Percentiles rank a stretch among this genome's conserved stretches.
Conservation (phyloP, 306 rosid genomes). For the Bauhinia variegata region DNA sequence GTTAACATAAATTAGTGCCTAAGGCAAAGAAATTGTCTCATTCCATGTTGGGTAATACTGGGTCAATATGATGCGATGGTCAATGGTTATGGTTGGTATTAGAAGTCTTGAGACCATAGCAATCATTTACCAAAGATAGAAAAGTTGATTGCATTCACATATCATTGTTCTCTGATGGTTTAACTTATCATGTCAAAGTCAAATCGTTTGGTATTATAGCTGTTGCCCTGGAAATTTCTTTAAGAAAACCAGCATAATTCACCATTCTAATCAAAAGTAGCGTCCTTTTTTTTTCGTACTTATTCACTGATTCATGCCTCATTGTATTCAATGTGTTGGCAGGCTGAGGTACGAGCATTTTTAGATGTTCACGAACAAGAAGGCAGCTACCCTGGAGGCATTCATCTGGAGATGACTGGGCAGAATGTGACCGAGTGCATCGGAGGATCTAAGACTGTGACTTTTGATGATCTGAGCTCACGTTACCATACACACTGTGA, state of each 20-base stretch:
- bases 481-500: conserved; percentile 84
- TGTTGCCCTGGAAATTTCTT: neutral
- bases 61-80: neutral
- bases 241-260: neutral
- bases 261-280: neutral
- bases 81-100: neutral
- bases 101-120: neutral
- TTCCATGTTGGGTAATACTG: neutral
- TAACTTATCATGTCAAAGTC: neutral
- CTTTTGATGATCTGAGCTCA: conserved; percentile 71
- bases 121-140: neutral
- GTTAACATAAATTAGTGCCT: neutral
- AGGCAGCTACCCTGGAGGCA: conserved; percentile 81
- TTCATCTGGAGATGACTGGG: conserved; percentile 79
- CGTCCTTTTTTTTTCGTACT: neutral
- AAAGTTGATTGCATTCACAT: neutral
- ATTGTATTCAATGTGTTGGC: conserved; percentile 7
- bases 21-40: neutral
- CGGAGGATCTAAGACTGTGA: conserved; percentile 77
- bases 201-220: too few relatives aligned
- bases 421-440: conserved; percentile 85
- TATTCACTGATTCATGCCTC: neutral
- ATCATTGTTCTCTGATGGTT: neutral
- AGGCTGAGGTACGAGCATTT: conserved; percentile 85
- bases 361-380: conserved; percentile 84